Evolutionary conservation across 2,329 filamentous ascomycete genomes (phyloP).

Genomic region (Davidsoniella neocaledoniae): DNA sequence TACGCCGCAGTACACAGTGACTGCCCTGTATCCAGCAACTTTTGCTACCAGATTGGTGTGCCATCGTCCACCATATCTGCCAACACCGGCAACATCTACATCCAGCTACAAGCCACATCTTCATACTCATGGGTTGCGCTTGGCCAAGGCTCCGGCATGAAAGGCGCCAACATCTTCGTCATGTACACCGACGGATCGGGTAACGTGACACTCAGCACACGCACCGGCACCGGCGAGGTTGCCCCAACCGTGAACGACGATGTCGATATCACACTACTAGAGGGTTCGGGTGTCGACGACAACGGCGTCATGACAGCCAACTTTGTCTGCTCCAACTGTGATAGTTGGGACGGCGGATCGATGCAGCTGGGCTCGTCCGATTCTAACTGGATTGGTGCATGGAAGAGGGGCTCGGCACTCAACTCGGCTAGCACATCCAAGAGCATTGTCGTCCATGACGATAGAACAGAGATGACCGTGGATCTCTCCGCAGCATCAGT

Average conservation of each 20-base stretch:
- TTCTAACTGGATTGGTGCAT: constrained; percentile 37
- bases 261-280: constrained; percentile 34
- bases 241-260: constrained; percentile 30
- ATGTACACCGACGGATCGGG: constrained; percentile 40
- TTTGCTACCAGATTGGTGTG: constrained; percentile 41
- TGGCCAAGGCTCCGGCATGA: constrained; percentile 39
- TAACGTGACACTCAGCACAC: constrained; percentile 46
- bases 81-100: constrained; percentile 38
- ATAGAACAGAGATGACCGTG: constrained; percentile 26
- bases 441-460: constrained; percentile 30
- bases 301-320: constrained; percentile 41
- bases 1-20: constrained; percentile 13
- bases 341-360: constrained; percentile 26
- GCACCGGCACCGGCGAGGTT: constrained; percentile 29
- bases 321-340: constrained; percentile 36
- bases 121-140: constrained; percentile 40
- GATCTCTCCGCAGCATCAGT: constrained; percentile 32
- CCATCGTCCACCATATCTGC: constrained; percentile 31
- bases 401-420: constrained; percentile 30
- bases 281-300: constrained; percentile 36
- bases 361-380: constrained; percentile 26
- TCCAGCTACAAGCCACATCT: constrained; percentile 40
- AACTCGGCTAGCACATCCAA: constrained; percentile 25
- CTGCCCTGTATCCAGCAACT: constrained; percentile 25
- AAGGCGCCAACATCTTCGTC: constrained; percentile 42